Conservation (phyloP, 106 monocot genomes). For the Allium sativum region DNA sequence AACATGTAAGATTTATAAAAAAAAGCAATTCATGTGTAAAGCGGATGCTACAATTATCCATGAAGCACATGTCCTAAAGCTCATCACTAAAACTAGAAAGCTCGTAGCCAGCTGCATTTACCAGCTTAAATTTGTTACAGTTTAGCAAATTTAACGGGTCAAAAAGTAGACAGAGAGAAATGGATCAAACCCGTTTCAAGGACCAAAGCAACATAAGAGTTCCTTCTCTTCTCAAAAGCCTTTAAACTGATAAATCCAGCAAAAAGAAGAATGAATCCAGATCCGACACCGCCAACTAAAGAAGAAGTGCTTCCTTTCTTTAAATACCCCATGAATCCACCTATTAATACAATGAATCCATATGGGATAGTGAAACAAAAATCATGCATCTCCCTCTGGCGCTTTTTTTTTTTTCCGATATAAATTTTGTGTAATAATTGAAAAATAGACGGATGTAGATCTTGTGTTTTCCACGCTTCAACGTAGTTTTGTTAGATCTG, state of each 20-base stretch:
- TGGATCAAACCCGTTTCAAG: constrained; percentile 51
- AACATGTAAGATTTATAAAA: too few relatives aligned
- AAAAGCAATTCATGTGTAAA: too few relatives aligned
- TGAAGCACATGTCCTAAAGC: too few relatives aligned
- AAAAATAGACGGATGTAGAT: too few relatives aligned
- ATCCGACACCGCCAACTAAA: constrained; percentile 57
- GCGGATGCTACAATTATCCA: too few relatives aligned
- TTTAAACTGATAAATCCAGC: constrained; percentile 64
- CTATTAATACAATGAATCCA: constrained; percentile 52
- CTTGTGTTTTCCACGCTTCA: too few relatives aligned
- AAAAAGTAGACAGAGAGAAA: not conserved
- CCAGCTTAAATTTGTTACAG: too few relatives aligned
- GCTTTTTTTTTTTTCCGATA: not conserved
- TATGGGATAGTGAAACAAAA: constrained; percentile 96
- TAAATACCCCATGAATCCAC: constrained; percentile 51
- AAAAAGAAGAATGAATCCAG: constrained; percentile 52
- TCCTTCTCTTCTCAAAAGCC: constrained; percentile 65
- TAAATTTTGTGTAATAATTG: too few relatives aligned
- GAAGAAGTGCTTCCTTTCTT: constrained; percentile 57
- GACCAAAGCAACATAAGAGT: constrained; percentile 43
- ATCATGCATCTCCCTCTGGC: constrained; percentile 51
- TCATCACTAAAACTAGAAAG: too few relatives aligned
- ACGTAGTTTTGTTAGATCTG: too few relatives aligned
- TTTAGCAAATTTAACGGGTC: not conserved
- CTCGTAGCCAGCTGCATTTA: too few relatives aligned